Evolutionary conservation across 2,329 filamentous ascomycete genomes (phyloP), one percentile per base, ranked within the genome.

Genomic region (Diaporthe aspalathi): DNA sequence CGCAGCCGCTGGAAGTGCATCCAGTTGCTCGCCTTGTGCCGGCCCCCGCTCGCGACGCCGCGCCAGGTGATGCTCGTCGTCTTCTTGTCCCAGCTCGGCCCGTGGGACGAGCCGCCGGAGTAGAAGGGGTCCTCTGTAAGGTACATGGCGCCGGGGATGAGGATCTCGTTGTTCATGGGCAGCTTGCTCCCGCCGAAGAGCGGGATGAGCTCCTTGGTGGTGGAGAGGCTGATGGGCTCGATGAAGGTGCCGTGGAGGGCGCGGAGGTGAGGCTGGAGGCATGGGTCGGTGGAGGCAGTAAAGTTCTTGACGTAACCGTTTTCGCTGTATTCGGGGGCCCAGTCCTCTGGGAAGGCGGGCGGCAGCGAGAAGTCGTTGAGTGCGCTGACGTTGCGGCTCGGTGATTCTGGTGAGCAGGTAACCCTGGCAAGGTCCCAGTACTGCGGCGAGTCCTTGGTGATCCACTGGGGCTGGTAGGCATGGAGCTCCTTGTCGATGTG

Each of bases 1-100:
- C 92, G 89, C 75, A 92, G 91, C n/a, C 91, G 89, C 73, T 93
- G 91, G 75, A 93, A 92, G 45, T 89, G 87, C 43, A 84, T 84
- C 91, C 91, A 94, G 72, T 87, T 92, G 54, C 89, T 78, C n/a
- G 76, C 76, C 70, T 80, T 81, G 56, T 84, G 80, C 35, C 84
- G 82, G 1, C 90, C 90, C 3, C 90, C 91, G 9, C 90, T 91
- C 3, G 88, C 89, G 2, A 89, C 87, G 56, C 91, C 91, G 47
- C 91, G 88, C 91, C 91, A 93, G 45, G 91, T 81, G 56, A 90
- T 80, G 4, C 80, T 82, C 68, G 87, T 83, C 35, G 81, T 80
- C 79, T 93, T 93, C 43, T 84, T 78, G 5, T 83, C 79, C 91
- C 91, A 92, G 6, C 82, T 78, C 16, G 86, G 82, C 54, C 91